phyloP scores from a whole-genome alignment of 495 filamentous ascomycete genomes.

The Pseudoneurospora amorphoporcata region DNA sequence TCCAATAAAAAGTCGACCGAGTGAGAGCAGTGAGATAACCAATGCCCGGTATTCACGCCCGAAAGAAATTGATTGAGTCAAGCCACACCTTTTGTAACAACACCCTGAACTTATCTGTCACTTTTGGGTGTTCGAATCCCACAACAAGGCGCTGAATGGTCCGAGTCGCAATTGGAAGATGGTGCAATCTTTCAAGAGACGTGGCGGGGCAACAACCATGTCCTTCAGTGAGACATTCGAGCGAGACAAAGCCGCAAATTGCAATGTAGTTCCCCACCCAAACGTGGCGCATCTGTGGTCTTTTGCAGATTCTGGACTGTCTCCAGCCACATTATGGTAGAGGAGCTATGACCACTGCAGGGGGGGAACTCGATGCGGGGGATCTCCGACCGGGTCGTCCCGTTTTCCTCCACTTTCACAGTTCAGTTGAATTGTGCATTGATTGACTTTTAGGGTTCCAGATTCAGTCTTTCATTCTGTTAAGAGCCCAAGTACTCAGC shows the following conservation, averaged over 20 bases:
- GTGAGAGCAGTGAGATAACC: neutral
- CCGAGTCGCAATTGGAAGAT: neutral
- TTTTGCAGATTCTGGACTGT: neutral
- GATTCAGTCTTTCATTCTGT: neutral
- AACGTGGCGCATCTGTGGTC: neutral
- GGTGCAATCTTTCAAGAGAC: neutral
- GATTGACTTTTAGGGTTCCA: too few species aligned
- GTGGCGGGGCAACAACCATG: neutral
- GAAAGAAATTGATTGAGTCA: neutral
- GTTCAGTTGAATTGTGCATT: too few species aligned
- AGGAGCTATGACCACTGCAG: neutral
- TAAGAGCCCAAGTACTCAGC: neutral
- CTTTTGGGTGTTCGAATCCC: neutral
- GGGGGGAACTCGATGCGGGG: neutral
- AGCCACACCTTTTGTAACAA: neutral
- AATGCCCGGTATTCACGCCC: neutral
- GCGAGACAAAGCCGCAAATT: neutral
- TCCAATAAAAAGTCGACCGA: neutral
- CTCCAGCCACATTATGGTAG: neutral
- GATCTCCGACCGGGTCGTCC: neutral
- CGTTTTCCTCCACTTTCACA: neutral
- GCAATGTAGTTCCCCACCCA: neutral
- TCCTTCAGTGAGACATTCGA: neutral
- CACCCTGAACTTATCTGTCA: neutral
- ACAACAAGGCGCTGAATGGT: neutral